These are phyloP conservation scores for Prosopis cineraria DNA, from an alignment of 306 rosid species.

Conservation along the genomic window DNA sequence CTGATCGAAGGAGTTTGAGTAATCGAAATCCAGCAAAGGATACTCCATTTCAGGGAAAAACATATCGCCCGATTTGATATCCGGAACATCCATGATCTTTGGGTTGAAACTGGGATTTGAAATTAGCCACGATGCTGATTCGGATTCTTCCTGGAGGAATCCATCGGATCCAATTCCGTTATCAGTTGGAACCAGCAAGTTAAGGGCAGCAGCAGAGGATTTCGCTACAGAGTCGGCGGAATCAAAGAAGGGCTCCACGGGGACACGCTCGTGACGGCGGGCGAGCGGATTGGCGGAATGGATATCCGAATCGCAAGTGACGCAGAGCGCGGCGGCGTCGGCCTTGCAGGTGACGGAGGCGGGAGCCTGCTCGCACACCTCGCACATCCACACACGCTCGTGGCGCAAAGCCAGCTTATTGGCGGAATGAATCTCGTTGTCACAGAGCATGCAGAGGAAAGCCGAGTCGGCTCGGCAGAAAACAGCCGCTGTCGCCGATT, in stretches of 20 bases:
- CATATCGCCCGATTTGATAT: slow-evolving; percentile 57
- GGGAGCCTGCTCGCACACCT: slow-evolving; percentile 75
- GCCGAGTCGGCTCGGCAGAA: slow-evolving; percentile 79
- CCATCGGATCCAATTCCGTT: slow-evolving; percentile 11
- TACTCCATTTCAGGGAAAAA: slow-evolving; percentile 68
- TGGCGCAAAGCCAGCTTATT: slow-evolving; percentile 69
- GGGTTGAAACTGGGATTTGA: slow-evolving; percentile 53
- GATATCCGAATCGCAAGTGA: slow-evolving; percentile 66
- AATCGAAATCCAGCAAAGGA: slow-evolving; percentile 76
- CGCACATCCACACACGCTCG: slow-evolving; percentile 94
- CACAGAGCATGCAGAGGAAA: slow-evolving; percentile 81
- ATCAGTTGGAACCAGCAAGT: slow-evolving; percentile 38
- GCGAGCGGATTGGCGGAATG: slow-evolving; percentile 72
- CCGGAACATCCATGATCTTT: slow-evolving; percentile 55
- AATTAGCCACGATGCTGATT: slow-evolving; percentile 53
- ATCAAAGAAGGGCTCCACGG: slow-evolving; percentile 62
- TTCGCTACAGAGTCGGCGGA: slow-evolving; percentile 56
- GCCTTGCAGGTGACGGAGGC: slow-evolving; percentile 60
- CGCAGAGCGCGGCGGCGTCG: slow-evolving; percentile 68
- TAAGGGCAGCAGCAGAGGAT: slow-evolving; percentile 45
- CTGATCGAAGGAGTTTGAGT: slow-evolving; percentile 50
- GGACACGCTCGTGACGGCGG: slow-evolving; percentile 65
- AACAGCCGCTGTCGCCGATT: slow-evolving; percentile 51
- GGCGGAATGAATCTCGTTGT: slow-evolving; percentile 66
- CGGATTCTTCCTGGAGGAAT: slow-evolving; percentile 34